Conservation (phyloP, 768 basidiomycete genomes). For the Macrolepiota dolichaula region DNA sequence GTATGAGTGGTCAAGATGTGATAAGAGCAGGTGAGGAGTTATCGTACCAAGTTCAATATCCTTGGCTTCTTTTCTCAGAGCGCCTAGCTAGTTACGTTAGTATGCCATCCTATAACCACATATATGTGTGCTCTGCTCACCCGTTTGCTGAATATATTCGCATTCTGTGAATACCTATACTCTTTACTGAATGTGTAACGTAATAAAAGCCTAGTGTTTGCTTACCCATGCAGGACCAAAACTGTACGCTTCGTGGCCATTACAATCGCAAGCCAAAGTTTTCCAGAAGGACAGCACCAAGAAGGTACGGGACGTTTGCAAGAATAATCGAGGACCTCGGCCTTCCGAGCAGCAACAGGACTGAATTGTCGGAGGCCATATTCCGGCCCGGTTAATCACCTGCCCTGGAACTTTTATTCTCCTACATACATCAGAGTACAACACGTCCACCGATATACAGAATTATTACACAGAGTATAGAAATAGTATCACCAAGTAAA, state of each 20-base stretch:
- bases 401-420: background rate
- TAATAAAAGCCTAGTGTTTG: background rate
- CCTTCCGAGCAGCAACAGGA: too few species aligned
- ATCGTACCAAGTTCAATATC: conserved; percentile 60
- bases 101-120: background rate
- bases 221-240: conserved; percentile 41
- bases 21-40: background rate
- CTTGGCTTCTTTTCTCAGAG: conserved; percentile 66
- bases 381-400: background rate
- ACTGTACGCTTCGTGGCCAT: conserved; percentile 28
- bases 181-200: background rate
- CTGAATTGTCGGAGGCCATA: background rate
- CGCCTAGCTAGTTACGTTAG: conserved; percentile 50
- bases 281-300: background rate
- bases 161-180: conserved; percentile 70
- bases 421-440: background rate
- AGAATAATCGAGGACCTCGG: background rate
- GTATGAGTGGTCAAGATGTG: background rate
- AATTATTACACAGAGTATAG: background rate
- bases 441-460: background rate
- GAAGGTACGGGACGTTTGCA: background rate
- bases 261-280: background rate
- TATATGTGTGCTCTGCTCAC: conserved; percentile 32
- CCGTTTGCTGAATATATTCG: conserved; percentile 64
- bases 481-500: background rate